Conservation (phyloP, 202 grass and related monocot species). For the Elaeis oleifera region DNA sequence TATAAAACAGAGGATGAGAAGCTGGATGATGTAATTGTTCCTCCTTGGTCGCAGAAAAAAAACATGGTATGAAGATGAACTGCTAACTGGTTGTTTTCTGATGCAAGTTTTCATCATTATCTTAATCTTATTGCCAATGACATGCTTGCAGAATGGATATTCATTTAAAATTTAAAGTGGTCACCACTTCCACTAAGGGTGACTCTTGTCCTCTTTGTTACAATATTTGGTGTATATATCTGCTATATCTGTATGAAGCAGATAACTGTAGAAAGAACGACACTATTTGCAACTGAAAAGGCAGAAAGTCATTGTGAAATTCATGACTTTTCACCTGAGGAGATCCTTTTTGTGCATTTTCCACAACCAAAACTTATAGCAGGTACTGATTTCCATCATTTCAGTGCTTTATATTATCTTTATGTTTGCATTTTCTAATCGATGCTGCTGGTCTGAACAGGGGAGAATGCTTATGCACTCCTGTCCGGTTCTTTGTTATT, state of each 20-base stretch:
- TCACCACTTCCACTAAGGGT: slow-evolving; percentile 27
- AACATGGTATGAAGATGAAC: not conserved
- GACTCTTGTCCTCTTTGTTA: slow-evolving; percentile 52
- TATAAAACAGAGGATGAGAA: not conserved
- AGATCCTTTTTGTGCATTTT: slow-evolving; percentile 57
- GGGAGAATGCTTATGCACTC: slow-evolving; percentile 67
- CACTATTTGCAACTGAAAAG: slow-evolving; percentile 9
- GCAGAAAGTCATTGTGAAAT: slow-evolving; percentile 28
- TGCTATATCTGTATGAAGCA: slow-evolving; percentile 69
- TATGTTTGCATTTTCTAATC: not conserved
- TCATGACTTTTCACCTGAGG: slow-evolving; percentile 29
- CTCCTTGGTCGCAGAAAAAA: not conserved
- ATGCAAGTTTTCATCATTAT: not conserved
- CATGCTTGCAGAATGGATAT: slow-evolving; percentile 46
- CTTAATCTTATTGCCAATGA: not conserved
- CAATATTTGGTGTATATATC: slow-evolving; percentile 41
- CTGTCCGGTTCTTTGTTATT: slow-evolving; percentile 70
- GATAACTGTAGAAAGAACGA: slow-evolving; percentile 38
- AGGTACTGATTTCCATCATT: slow-evolving; percentile 28
- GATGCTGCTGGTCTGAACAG: slow-evolving; percentile 30
- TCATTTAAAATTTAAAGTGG: slow-evolving; percentile 58
- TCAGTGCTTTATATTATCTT: not conserved
- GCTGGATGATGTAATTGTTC: not conserved
- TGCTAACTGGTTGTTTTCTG: not conserved
- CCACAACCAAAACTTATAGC: slow-evolving; percentile 65